A percentile compares a stretch with the other conserved stretches of the same genome.
Conservation (phyloP, 257 asterid genomes). For the Solanum pimpinellifolium region DNA sequence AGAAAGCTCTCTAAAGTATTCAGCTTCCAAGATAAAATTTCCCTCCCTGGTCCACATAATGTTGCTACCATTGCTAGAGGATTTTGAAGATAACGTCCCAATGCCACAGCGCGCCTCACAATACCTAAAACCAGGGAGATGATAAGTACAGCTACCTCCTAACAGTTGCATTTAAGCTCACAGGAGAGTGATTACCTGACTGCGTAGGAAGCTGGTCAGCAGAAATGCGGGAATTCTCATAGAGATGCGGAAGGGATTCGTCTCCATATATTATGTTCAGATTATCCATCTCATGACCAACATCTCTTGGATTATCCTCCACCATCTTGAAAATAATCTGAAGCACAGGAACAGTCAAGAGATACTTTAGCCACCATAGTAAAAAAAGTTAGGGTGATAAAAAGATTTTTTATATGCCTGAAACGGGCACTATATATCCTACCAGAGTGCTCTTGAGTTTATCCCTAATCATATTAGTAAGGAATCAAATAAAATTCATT, state of each 20-base stretch:
- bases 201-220: constrained; percentile 94
- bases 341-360: not conserved
- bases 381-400: not conserved
- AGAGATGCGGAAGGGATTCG: constrained; percentile 89
- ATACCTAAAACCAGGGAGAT: constrained; percentile 37
- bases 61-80: constrained; percentile 89
- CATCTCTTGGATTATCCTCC: constrained; percentile 97
- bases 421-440: not conserved
- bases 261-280: constrained; percentile 86
- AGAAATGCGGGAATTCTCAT: constrained; percentile 87
- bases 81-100: constrained; percentile 89
- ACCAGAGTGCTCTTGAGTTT: not conserved
- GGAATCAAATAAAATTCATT: not conserved
- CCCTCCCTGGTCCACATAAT: constrained; percentile 90
- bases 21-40: constrained; percentile 92
- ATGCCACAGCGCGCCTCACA: constrained; percentile 89
- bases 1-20: constrained; percentile 72
- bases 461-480: not conserved
- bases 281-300: constrained; percentile 92
- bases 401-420: not conserved
- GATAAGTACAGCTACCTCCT: not conserved
- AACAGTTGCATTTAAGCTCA: not conserved
- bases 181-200: constrained; percentile 38
- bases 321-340: constrained; percentile 98
- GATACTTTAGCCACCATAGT: not conserved